These are phyloP conservation scores for Francoa sonchifolia DNA, from an alignment of 441 rosid species.

Conservation along the genomic window DNA sequence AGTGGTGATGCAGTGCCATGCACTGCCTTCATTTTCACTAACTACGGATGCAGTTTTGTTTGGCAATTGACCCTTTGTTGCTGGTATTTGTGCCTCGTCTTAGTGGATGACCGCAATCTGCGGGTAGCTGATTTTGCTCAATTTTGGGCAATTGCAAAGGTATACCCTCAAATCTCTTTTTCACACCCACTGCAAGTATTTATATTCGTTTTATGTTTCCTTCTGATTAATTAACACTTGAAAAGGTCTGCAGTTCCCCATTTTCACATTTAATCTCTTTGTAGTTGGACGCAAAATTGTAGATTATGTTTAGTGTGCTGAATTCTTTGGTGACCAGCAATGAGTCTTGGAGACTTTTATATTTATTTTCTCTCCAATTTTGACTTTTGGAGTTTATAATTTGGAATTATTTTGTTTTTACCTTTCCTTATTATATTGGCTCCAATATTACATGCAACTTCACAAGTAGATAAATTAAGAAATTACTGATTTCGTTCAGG, in stretches of 20 bases:
- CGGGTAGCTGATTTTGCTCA: slow-evolving; percentile 99
- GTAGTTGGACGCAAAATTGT: slow-evolving; percentile 11
- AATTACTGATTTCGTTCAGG: no score
- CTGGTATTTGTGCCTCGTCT: slow-evolving; percentile 94
- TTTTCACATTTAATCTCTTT: slow-evolving; percentile 16
- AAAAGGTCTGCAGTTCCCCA: slow-evolving; percentile 29
- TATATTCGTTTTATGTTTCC: slow-evolving; percentile 26
- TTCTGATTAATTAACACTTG: slow-evolving; percentile 24
- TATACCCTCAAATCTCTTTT: slow-evolving; percentile 68
- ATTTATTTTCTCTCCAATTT: no score
- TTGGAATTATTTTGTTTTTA: no score
- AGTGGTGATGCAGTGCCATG: slow-evolving; percentile 75
- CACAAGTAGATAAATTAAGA: no score
- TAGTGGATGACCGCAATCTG: slow-evolving; percentile 99
- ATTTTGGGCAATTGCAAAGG: slow-evolving; percentile 99
- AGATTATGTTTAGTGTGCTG: no score
- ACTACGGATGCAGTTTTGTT: slow-evolving; percentile 92
- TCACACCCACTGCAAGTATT: slow-evolving; percentile 37
- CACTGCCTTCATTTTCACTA: slow-evolving; percentile 82
- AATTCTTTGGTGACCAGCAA: no score
- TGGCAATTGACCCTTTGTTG: slow-evolving; percentile 93
- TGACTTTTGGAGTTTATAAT: background rate
- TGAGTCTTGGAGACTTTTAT: no score
- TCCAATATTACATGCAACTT: no score
- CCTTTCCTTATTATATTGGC: no score